Conservation (phyloP, 345 rosid species). For the Rhodamnia argentea region DNA sequence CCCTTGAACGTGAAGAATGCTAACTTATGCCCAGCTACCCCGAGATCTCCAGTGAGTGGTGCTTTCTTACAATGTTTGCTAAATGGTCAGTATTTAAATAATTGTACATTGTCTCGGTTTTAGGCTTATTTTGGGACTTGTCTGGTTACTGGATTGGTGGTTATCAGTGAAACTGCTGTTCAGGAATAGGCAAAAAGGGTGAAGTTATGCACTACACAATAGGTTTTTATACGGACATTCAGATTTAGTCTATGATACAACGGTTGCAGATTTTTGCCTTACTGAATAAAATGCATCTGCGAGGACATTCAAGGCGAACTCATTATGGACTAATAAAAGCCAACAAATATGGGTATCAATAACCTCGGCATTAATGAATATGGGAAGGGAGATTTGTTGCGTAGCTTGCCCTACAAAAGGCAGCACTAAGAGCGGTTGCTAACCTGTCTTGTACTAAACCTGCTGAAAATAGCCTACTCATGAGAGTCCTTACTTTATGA, state of each 20-base stretch:
- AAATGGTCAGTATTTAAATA: not conserved
- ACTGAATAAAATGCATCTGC: not conserved
- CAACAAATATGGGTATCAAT: not conserved
- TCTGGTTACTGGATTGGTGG: not conserved
- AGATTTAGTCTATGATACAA: not conserved
- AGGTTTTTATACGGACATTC: not conserved
- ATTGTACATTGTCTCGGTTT: not conserved
- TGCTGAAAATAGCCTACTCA: not conserved
- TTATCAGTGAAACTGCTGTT: not conserved
- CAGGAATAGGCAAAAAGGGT: not conserved
- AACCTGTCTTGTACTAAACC: not conserved
- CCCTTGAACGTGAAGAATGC: not conserved
- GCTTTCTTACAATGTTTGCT: not conserved
- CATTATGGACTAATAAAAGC: not conserved
- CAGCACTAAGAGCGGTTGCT: not conserved
- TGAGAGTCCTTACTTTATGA: not conserved
- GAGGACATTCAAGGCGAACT: not conserved
- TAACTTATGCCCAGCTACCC: slow-evolving; percentile 13
- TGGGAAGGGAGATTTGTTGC: not conserved
- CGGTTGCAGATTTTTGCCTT: not conserved
- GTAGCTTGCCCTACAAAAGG: not conserved
- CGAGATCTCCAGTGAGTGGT: slow-evolving; percentile 16
- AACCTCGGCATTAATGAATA: not conserved
- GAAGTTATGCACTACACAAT: not conserved
- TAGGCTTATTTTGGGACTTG: not conserved